Conservation (phyloP, 2,329 filamentous ascomycete genomes). For the Aspergillus neoniger region DNA sequence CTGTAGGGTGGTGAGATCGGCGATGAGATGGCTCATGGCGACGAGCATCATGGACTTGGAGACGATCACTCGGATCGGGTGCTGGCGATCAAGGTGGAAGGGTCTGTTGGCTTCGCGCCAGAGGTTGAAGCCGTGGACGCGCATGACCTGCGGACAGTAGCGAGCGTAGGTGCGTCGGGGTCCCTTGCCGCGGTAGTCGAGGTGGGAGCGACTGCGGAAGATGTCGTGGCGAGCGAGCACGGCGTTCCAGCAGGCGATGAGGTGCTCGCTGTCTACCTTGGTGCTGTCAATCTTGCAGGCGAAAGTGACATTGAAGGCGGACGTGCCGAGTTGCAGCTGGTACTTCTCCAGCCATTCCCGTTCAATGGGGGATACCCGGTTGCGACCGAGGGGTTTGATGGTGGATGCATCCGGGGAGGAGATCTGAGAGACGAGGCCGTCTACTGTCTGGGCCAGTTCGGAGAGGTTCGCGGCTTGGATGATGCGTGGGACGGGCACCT, state of each 20-base stretch:
- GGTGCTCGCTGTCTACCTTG: not conserved
- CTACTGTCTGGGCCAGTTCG: not conserved
- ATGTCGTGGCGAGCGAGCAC: slow-evolving; percentile 9
- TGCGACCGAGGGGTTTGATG: not conserved
- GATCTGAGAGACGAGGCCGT: not conserved
- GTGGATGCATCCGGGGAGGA: too few relatives aligned
- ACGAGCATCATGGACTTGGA: not conserved
- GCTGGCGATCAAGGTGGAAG: not conserved
- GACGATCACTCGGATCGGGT: too few relatives aligned
- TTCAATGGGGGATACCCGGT: not conserved
- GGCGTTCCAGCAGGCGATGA: not conserved
- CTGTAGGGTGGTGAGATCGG: slow-evolving; percentile 3
- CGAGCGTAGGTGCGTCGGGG: not conserved
- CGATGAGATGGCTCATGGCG: slow-evolving; percentile 5
- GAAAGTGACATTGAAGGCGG: slow-evolving; percentile 6
- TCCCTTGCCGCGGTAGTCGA: not conserved
- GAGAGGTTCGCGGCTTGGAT: not conserved
- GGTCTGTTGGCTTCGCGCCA: slow-evolving; percentile 6
- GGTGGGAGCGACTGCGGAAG: slow-evolving; percentile 1
- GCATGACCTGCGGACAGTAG: not conserved
- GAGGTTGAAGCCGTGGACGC: not conserved
- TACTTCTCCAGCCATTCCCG: not conserved
- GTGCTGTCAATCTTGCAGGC: not conserved
- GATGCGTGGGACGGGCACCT: not conserved
- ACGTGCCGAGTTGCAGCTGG: not conserved